Evolutionary conservation across 441 rosid genomes (phyloP), one percentile per base, ranked within the genome.

Genomic region (Arabidopsis lyrata): DNA sequence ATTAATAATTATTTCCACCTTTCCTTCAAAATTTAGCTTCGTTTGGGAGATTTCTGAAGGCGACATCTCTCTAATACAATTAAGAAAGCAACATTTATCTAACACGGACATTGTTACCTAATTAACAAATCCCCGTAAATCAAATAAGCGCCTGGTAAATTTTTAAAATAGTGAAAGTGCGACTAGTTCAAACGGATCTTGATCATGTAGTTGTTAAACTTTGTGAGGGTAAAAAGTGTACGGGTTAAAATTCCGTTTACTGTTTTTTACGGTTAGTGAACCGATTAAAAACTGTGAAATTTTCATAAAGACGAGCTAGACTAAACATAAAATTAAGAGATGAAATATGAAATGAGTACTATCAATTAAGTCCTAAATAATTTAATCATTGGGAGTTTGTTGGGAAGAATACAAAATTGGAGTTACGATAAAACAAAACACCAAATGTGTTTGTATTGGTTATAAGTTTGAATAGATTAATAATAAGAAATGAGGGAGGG

Each of bases 371-470:
- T 67, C 53, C 8, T 6, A 27, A 32, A 68, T 11, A 16, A 2
- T 22, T 22, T 22, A 22, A 45, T 54, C n/a, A 62, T 13, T 53
- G 38, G 54, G 41, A 36, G 74, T 56, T 68, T 18, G 70, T 62
- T 75, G 70, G 64, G 65, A 68, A 68, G 55, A 63, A 55, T 27
- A 70, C 78, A 70, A 63, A 55, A 8, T 8, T 45, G 50, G 57
- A 12, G 31, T 20, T 22, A 36, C 27, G 15, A 50, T 38, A 9
- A 44, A 38, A 57, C 15, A 73, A 58, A 58, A 18, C 13, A 50
- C 2, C 6, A 44, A 69, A 16, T 36, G 50, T 47, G 52, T 47
- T 8, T 39, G 39, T 69, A 5, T 47, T 50, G 45, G 41, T 47
- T 63, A 18, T 20, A 42, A 13, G 14, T 31, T 31, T 1, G 15